phyloP scores from a whole-genome alignment of 2,329 filamentous ascomycete species.

The Elsinoe necatrix region DNA sequence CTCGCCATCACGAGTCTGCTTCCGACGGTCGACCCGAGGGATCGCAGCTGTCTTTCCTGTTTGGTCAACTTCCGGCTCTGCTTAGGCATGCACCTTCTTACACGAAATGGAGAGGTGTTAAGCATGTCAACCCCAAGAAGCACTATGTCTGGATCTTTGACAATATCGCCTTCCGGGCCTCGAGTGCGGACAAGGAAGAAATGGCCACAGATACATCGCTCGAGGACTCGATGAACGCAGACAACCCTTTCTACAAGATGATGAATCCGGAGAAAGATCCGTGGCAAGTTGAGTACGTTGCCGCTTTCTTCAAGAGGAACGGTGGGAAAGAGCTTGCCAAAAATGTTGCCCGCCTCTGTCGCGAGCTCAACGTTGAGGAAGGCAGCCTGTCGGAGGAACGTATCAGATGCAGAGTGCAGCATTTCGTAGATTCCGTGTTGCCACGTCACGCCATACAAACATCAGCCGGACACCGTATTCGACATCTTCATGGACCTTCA shows the following conservation, averaged over 20 bases:
- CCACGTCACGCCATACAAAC: slow-evolving; percentile 62
- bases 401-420: slow-evolving; percentile 60
- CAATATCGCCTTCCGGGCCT: slow-evolving; percentile 66
- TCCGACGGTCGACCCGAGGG: neutral
- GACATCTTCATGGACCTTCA: slow-evolving; percentile 29
- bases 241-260: slow-evolving; percentile 26
- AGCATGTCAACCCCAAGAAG: slow-evolving; percentile 47
- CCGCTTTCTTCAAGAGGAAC: slow-evolving; percentile 69
- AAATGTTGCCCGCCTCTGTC: slow-evolving; percentile 53
- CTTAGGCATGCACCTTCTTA: slow-evolving; percentile 9
- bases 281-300: slow-evolving; percentile 79
- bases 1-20: neutral
- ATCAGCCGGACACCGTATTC: slow-evolving; percentile 41
- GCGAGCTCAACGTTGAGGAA: slow-evolving; percentile 44
- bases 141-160: slow-evolving; percentile 85
- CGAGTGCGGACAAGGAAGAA: slow-evolving; percentile 7
- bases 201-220: slow-evolving; percentile 5
- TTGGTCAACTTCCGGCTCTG: slow-evolving; percentile 11
- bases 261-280: slow-evolving; percentile 16
- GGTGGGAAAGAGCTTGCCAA: slow-evolving; percentile 51
- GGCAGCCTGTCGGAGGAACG: slow-evolving; percentile 38
- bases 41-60: slow-evolving; percentile 2
- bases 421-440: slow-evolving; percentile 69
- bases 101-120: slow-evolving; percentile 8
- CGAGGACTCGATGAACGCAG: slow-evolving; percentile 12